Evolutionary conservation across 2,329 filamentous ascomycete genomes (phyloP).

Genomic region (Cercospora beticola): DNA sequence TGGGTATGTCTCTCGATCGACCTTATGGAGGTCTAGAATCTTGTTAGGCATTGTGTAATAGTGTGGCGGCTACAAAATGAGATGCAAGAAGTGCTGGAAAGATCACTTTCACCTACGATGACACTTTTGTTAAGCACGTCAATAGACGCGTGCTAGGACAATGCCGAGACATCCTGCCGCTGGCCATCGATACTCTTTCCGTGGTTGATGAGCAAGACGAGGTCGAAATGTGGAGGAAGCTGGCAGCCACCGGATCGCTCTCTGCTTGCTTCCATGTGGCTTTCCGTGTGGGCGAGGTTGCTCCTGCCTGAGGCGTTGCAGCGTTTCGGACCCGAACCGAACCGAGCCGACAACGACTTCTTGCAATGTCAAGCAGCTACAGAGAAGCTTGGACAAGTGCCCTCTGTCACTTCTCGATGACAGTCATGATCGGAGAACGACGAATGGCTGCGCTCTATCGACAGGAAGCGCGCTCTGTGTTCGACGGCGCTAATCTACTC

Average conservation of each 20-base stretch:
- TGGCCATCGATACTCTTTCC: background rate
- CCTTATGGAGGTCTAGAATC: conserved; percentile 34
- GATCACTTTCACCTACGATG: background rate
- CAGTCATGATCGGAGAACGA: background rate
- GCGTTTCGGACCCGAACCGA: background rate
- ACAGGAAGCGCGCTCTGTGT: background rate
- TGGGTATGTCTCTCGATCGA: conserved; percentile 34
- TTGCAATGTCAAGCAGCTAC: background rate
- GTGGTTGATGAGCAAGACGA: background rate
- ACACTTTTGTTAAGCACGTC: background rate
- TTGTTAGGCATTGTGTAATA: conserved; percentile 35
- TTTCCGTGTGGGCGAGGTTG: background rate
- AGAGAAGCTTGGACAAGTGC: background rate
- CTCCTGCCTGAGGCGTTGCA: background rate
- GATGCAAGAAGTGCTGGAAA: background rate
- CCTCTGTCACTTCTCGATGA: background rate
- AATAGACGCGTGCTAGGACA: background rate
- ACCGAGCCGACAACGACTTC: background rate
- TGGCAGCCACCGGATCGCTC: background rate
- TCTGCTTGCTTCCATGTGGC: background rate
- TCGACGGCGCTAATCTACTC: background rate
- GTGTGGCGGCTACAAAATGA: background rate
- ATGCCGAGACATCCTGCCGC: background rate
- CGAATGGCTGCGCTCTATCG: background rate
- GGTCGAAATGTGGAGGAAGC: background rate